phyloP scores from a whole-genome alignment of 768 basidiomycete genomes.

The Lentinula detonsa region DNA sequence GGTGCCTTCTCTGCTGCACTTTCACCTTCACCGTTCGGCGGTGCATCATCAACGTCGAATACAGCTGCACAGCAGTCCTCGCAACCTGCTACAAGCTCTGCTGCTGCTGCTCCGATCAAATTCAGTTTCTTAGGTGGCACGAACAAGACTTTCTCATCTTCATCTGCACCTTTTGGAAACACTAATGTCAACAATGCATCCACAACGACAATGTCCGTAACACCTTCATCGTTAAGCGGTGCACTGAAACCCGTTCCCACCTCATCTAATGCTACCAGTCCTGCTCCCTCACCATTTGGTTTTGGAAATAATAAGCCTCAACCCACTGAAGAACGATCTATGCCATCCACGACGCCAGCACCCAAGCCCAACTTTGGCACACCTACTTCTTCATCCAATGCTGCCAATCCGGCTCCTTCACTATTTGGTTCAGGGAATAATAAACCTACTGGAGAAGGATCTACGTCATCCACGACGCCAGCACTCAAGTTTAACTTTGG shows the following conservation, averaged over 20 bases:
- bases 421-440: too few relatives aligned
- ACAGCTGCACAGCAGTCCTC: constrained; percentile 14
- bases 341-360: background rate
- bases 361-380: constrained; percentile 2
- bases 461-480: background rate
- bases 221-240: constrained; percentile 16
- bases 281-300: background rate
- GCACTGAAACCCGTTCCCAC: constrained; percentile 14
- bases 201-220: constrained; percentile 6
- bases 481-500: constrained; percentile 2
- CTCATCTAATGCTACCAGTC: constrained; percentile 1
- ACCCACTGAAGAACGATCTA: background rate
- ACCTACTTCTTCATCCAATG: background rate
- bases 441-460: background rate
- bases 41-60: constrained; percentile 8
- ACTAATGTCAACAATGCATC: background rate
- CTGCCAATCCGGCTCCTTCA: background rate
- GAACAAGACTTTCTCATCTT: background rate
- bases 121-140: constrained; percentile 30
- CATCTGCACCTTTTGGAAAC: background rate
- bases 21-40: background rate
- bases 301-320: background rate
- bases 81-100: constrained; percentile 11
- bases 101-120: constrained; percentile 22
- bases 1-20: constrained; percentile 11